Percentiles rank a stretch among this genome's conserved stretches.
Evolutionary conservation across 2,329 filamentous ascomycete species (phyloP).

Genomic region (Pseudogymnoascus verrucosus): DNA sequence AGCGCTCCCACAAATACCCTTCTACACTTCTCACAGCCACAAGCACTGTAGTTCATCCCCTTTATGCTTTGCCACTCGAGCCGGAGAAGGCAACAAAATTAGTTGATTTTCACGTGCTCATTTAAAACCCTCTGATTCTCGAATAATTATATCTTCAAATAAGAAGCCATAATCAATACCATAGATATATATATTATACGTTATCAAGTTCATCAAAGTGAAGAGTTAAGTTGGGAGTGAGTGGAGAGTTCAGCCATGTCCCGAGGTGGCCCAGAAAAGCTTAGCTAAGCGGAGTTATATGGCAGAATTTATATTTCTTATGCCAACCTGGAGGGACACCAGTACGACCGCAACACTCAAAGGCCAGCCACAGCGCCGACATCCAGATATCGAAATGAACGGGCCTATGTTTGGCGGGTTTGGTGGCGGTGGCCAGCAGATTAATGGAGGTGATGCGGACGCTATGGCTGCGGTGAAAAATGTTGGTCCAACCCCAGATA

Average conservation of each 20-base stretch:
- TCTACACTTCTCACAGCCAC: background rate
- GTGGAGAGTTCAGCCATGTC: background rate
- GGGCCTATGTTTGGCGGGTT: conserved; percentile 18
- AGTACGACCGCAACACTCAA: background rate
- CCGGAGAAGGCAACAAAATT: background rate
- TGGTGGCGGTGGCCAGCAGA: conserved; percentile 13
- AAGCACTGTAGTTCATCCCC: background rate
- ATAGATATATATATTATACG: background rate
- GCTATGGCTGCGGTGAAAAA: conserved; percentile 25
- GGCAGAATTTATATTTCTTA: conserved; percentile 8
- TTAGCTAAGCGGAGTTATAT: conserved; percentile 8
- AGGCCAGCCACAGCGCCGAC: background rate
- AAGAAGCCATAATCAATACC: background rate
- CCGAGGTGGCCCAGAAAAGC: conserved; percentile 6
- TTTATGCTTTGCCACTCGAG: background rate
- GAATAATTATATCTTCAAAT: background rate
- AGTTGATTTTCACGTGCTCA: background rate
- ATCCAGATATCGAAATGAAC: conserved; percentile 18
- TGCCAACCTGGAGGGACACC: background rate
- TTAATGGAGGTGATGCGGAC: conserved; percentile 19
- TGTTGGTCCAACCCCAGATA: conserved; percentile 18
- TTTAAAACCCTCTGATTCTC: background rate
- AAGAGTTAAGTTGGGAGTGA: background rate
- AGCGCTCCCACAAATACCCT: background rate
- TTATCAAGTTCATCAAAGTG: background rate